Percentiles rank a stretch among this genome's conserved stretches.
phyloP scores from a whole-genome alignment of 2,329 filamentous ascomycete species.

The Orbilia blumenaviensis region DNA sequence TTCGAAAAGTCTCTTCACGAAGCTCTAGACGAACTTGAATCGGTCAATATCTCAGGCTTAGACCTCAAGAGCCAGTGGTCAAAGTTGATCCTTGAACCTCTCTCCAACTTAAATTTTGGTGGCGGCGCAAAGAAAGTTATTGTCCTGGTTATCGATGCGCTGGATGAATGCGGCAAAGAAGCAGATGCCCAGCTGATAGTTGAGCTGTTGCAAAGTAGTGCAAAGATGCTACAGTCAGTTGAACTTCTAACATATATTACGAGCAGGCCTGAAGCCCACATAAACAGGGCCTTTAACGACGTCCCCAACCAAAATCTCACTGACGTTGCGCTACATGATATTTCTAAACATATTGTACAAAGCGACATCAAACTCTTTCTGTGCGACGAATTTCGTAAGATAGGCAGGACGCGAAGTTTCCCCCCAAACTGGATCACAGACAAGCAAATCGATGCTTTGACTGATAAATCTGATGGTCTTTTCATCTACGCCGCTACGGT shows the following conservation, averaged over 20 bases:
- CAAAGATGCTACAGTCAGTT: background rate
- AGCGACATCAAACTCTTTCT: constrained; percentile 58
- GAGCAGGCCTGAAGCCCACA: constrained; percentile 55
- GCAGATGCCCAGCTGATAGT: constrained; percentile 38
- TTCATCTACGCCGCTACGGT: constrained; percentile 58
- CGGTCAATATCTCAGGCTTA: constrained; percentile 50
- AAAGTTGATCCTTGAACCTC: constrained; percentile 61
- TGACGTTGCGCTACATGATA: constrained; percentile 29
- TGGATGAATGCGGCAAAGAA: constrained; percentile 58
- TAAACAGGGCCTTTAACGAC: constrained; percentile 53
- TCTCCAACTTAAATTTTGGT: constrained; percentile 55
- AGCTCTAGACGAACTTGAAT: background rate
- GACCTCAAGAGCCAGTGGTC: constrained; percentile 61
- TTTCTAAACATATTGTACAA: constrained; percentile 47
- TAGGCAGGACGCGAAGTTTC: background rate
- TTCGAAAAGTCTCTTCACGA: background rate
- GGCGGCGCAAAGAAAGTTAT: constrained; percentile 9
- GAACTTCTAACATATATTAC: constrained; percentile 55
- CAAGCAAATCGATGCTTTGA: constrained; percentile 49
- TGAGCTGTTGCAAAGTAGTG: background rate
- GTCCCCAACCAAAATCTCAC: constrained; percentile 30
- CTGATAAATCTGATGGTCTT: constrained; percentile 53
- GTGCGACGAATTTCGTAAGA: constrained; percentile 33
- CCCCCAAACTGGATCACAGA: constrained; percentile 45
- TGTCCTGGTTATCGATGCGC: constrained; percentile 59